Evolutionary conservation across 176 grass and related monocot genomes (phyloP), one percentile per base, ranked within the genome.

Genomic region (Dendrocalamus sinicus): DNA sequence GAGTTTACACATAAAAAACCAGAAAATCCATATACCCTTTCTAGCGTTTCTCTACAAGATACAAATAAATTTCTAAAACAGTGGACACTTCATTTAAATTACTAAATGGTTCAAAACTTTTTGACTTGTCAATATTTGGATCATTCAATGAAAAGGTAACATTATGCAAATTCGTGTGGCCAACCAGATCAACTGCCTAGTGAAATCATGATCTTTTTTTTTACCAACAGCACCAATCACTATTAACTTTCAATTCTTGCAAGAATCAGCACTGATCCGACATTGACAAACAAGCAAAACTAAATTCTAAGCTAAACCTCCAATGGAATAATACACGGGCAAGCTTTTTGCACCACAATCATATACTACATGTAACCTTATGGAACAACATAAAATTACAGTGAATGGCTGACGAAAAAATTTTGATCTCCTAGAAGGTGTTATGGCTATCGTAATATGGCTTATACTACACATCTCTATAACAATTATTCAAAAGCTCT

Each of bases 401-500:
- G 58, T 48, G 32, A 51, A 67, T 46, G 51, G 32, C 62, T 69
- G 80, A 24, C 37, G 65, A 80, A 84, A 84, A 84, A 87, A 46
- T 22, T 87, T 58, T 61, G 6, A 84, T 75, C 4, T 88, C 61
- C 81, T 84, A 87, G 39, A 58, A 12, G 47, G 53, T 53, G 44
- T 23, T 40, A 79, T 53, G 28, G 58, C 89, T 87, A 87, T 75
- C 30, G 68, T 87, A 53, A 68, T 53, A 47, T 84, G 26, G 70
- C 81, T 84, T 84, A 87, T 84, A 76, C 75, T 91, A 91, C 75
- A 84, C 72, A 91, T 79, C 50, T 84, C 60, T 91, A 72, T 86
- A 67, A 67, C 67, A 79, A 77, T 75, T 79, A 83, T 87, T 86
- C 67, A 59, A 87, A 78, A 35, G 16, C 57, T 72, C 67, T 57